Percentiles rank a stretch among this genome's conserved stretches.
These are phyloP conservation scores for Boletellus ananiceps DNA, from an alignment of 768 basidiomycete species.

Conservation along the genomic window DNA sequence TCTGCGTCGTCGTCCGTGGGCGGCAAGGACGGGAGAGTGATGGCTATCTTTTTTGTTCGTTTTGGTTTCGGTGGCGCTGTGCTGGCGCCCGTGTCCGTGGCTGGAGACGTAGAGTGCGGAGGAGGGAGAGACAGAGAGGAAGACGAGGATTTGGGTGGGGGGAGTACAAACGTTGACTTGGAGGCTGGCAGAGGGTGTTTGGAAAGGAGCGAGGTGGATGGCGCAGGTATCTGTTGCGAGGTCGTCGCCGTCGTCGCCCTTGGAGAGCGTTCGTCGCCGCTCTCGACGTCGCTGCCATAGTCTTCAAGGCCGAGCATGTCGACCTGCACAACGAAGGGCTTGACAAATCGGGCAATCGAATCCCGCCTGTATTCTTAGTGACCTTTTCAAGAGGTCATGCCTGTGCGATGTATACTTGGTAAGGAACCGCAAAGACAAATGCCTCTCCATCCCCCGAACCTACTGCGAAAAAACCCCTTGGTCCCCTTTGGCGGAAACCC, in stretches of 20 bases:
- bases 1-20: constrained; percentile 39
- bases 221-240: neutral
- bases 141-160: constrained; percentile 29
- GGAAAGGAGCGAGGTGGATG: constrained; percentile 8
- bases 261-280: constrained; percentile 39
- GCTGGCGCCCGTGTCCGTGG: neutral
- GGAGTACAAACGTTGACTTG: constrained; percentile 34
- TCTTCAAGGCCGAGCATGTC: constrained; percentile 71
- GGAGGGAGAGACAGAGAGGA: constrained; percentile 29
- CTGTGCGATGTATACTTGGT: too few species aligned
- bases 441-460: constrained; percentile 15
- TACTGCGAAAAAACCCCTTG: constrained; percentile 5
- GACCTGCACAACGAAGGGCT: neutral
- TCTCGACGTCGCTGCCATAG: constrained; percentile 72
- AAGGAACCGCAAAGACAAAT: constrained; percentile 12
- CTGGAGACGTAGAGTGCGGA: constrained; percentile 2
- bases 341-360: neutral
- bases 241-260: constrained; percentile 3
- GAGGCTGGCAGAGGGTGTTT: constrained; percentile 26
- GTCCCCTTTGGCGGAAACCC: constrained; percentile 6
- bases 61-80: constrained; percentile 35
- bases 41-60: constrained; percentile 43
- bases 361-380: too few species aligned
- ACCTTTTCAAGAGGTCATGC: too few species aligned
- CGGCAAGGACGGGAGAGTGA: constrained; percentile 27